Base-by-base conservation (phyloP, 2,329 filamentous ascomycete genomes). In the Paecilomyces variotii region DNA sequence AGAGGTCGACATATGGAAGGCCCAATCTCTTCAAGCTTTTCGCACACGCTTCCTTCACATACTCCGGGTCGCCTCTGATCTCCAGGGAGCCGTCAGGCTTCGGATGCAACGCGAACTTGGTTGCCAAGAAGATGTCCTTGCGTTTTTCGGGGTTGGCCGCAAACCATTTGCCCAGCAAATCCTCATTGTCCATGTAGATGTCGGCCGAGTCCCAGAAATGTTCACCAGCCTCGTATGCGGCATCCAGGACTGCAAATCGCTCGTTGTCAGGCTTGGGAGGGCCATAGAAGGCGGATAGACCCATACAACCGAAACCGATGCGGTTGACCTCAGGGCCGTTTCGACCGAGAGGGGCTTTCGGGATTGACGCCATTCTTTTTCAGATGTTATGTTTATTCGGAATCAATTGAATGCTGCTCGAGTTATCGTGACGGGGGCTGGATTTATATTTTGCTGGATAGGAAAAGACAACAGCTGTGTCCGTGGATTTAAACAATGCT, bases 1-100 rank as follows among this genome's bases (percentile, higher is more conserved):
- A 86, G 4, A 82, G 25, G 56, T 60, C 59, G 32, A 60, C 58
- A 12, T 28, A 58, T 59, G 62, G 65, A 45, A 45, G 35, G 5
- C 35, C 26, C 30, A 61, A 58, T 3, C 53, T 28, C 19, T 50
- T 50, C 12, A 55, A 45, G 26, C 39, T 49, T 10, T 34, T 61
- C 26, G 56, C 59, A 35, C 57, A 61, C 5, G 59, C 59, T 12
- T 57, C 14, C 19, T 59, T 59, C 5, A 57, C n/a, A 51, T 61
- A 61, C 24, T 61, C 59, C 3, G 59, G 59, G 19, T 59, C 55
- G 11, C 39, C 52, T 52, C 45, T 51, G 25, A 61, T 2, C 2
- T 30, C 10, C 2, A 14, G 2, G 24, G 24, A 9, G 24, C 51
- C 14, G 9, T 53, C 28, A 27, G 4, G 27, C 19, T 58, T 52